These are phyloP conservation scores for Paramarasmius palmivorus DNA, from an alignment of 1,284 basidiomycete genomes.

Conservation along the genomic window DNA sequence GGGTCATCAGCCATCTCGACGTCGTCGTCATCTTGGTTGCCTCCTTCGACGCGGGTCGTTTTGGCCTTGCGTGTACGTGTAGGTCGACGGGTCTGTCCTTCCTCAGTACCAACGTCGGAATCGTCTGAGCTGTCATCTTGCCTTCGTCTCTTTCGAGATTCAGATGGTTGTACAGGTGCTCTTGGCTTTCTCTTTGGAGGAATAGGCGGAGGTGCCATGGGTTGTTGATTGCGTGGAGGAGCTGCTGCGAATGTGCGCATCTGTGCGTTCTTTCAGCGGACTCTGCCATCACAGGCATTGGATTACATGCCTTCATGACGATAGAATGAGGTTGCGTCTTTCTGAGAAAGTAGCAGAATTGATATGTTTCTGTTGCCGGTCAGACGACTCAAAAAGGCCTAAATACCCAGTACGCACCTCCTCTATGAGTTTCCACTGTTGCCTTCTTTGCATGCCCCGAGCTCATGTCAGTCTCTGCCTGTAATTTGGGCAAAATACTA, in stretches of 20 bases:
- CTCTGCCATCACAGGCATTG: neutral
- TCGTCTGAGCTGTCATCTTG: conserved; percentile 34
- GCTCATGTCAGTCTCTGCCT: conserved; percentile 51
- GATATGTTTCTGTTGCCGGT: conserved; percentile 60
- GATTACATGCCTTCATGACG: conserved; percentile 59
- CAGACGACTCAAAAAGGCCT: conserved; percentile 5
- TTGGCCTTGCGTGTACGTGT: conserved; percentile 13
- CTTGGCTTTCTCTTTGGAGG: conserved; percentile 26
- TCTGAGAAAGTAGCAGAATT: conserved; percentile 81
- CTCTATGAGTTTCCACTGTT: conserved; percentile 71
- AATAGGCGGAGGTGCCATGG: conserved; percentile 19
- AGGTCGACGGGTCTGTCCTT: conserved; percentile 17
- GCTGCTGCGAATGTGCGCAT: conserved; percentile 56
- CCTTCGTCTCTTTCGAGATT: conserved; percentile 45
- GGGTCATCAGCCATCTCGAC: conserved; percentile 20
- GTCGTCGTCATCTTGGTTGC: conserved; percentile 25
- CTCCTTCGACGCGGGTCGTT: conserved; percentile 23
- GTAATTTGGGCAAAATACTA: conserved; percentile 69
- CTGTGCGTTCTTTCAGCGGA: conserved; percentile 25
- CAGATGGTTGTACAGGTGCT: conserved; percentile 24
- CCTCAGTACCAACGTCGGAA: conserved; percentile 19
- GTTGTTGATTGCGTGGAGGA: conserved; percentile 26
- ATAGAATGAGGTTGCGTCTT: conserved; percentile 73
- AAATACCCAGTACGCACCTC: conserved; percentile 46
- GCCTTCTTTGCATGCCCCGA: conserved; percentile 53